Percentiles rank a stretch among this genome's conserved stretches.
These are phyloP conservation scores for Apiospora hydei DNA, from an alignment of 2,329 filamentous ascomycete genomes.

Conservation along the genomic window DNA sequence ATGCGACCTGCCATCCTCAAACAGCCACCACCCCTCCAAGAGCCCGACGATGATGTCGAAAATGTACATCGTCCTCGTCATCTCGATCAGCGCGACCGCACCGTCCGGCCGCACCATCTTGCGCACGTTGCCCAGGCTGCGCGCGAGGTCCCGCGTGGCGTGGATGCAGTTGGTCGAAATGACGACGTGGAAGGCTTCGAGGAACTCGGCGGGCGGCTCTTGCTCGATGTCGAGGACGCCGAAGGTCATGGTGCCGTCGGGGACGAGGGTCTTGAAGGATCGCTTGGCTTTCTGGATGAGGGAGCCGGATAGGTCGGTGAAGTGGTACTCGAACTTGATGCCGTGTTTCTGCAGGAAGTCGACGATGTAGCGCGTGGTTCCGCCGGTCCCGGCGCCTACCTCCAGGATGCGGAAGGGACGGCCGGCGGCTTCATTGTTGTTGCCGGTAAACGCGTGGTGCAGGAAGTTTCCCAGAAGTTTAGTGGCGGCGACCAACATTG, in stretches of 20 bases:
- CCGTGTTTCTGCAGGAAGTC: conserved; percentile 33
- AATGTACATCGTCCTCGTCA: conserved; percentile 40
- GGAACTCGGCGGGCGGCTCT: conserved; percentile 29
- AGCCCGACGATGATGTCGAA: conserved; percentile 44
- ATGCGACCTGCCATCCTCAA: conserved; percentile 38
- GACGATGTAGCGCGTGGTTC: conserved; percentile 46
- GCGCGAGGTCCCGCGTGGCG: conserved; percentile 39
- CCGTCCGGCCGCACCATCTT: conserved; percentile 41
- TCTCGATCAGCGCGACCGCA: conserved; percentile 41
- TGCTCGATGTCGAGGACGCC: conserved; percentile 42
- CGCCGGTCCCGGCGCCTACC: conserved; percentile 52
- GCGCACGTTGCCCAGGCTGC: conserved; percentile 37
- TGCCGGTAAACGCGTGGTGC: not conserved
- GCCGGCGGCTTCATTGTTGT: no score
- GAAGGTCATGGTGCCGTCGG: conserved; percentile 36
- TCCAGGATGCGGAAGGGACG: conserved; percentile 48
- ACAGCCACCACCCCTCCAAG: conserved; percentile 47
- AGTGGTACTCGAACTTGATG: conserved; percentile 46
- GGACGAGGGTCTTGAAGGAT: conserved; percentile 31
- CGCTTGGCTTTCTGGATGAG: conserved; percentile 40
- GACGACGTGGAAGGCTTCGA: conserved; percentile 40
- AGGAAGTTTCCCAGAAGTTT: conserved; percentile 36
- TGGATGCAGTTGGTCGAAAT: conserved; percentile 48
- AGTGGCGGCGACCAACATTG: conserved; percentile 28
- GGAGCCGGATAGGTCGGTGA: conserved; percentile 50